A percentile compares a stretch with the other conserved stretches of the same genome.
Evolutionary conservation across 768 basidiomycete species (phyloP).

Genomic region (Daedalea quercina): DNA sequence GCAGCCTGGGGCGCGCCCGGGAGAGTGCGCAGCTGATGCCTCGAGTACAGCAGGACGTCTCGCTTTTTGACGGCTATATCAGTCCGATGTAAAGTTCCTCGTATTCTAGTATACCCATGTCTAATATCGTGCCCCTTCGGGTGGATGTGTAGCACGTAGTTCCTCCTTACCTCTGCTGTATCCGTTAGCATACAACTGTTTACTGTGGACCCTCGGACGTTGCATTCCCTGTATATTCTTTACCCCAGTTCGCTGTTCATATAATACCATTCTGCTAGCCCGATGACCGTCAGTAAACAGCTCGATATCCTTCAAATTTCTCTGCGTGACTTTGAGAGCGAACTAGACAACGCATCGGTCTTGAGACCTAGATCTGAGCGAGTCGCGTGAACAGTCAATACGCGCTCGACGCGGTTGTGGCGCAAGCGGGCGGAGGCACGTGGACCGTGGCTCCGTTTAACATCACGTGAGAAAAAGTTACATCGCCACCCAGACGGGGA

Average conservation of each 20-base stretch:
- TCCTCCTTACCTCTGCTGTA: background rate
- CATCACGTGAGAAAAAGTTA: slow-evolving; percentile 1
- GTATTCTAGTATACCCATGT: background rate
- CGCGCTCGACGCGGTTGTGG: background rate
- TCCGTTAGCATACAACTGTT: background rate
- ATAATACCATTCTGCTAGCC: background rate
- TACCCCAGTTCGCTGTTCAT: background rate
- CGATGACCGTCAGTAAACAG: background rate
- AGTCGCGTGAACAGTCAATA: background rate
- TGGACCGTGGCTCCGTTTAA: background rate
- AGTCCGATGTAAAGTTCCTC: background rate
- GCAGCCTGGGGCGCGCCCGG: background rate
- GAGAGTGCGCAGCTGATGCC: background rate
- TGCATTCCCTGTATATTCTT: background rate
- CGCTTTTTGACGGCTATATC: background rate
- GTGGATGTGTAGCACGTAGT: background rate
- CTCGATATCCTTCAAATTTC: too few species aligned
- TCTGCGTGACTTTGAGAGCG: too few species aligned
- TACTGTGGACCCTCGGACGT: background rate
- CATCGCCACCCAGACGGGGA: background rate
- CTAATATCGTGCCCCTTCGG: background rate
- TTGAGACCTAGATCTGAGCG: too few species aligned
- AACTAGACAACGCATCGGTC: too few species aligned
- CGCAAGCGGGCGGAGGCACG: too few species aligned
- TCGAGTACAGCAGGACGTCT: background rate